phyloP scores from a whole-genome alignment of 495 filamentous ascomycete species.

The Hypoxylon fragiforme region DNA sequence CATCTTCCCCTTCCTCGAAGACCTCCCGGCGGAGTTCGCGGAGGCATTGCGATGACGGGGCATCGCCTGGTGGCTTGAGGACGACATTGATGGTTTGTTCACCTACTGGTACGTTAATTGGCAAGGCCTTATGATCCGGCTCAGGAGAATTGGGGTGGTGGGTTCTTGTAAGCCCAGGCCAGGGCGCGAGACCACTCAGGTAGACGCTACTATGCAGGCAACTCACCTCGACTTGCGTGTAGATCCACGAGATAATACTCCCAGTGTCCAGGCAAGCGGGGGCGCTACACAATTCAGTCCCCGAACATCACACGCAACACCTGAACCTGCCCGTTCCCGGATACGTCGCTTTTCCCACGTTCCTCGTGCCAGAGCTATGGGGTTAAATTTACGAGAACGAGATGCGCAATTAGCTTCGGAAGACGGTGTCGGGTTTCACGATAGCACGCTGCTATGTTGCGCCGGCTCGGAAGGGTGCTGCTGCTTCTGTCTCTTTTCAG shows the following conservation, averaged over 20 bases:
- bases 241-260: conserved; percentile 37
- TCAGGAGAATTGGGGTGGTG: conserved; percentile 19
- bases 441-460: conserved; percentile 33
- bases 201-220: too few relatives aligned
- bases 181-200: conserved; percentile 10
- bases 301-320: conserved; percentile 55
- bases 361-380: conserved; percentile 39
- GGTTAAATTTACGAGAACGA: conserved; percentile 32
- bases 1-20: conserved; percentile 47
- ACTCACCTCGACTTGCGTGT: conserved; percentile 36
- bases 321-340: conserved; percentile 49
- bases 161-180: conserved; percentile 18
- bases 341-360: conserved; percentile 41
- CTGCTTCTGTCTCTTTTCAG: conserved; percentile 28
- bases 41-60: conserved; percentile 66
- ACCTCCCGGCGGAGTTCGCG: conserved; percentile 54
- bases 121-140: conserved; percentile 5
- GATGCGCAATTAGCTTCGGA: conserved; percentile 32
- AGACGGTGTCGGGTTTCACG: conserved; percentile 35
- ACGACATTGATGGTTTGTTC: conserved; percentile 49
- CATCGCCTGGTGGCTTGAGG: conserved; percentile 42
- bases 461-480: conserved; percentile 29
- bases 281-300: conserved; percentile 51
- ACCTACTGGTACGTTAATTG: conserved; percentile 33
- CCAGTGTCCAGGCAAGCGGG: conserved; percentile 43